Percentiles rank a stretch among this genome's conserved stretches.
Evolutionary conservation across 208 protist genomes (phyloP).

Genomic region (Trypanosomatidae sp.): DNA sequence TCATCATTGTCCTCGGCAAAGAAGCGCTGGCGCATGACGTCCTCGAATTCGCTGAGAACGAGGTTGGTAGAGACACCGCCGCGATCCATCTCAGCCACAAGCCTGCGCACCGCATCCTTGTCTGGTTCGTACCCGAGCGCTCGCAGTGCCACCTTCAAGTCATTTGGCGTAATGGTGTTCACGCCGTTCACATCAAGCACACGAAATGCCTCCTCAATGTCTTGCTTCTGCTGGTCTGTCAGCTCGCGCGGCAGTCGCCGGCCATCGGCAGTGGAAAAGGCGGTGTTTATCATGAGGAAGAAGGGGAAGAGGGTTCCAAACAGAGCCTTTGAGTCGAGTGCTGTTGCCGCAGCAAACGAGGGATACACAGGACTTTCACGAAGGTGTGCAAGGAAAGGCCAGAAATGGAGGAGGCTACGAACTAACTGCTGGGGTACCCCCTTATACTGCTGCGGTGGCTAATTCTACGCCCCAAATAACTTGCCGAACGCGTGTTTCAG

Average conservation of each 20-base stretch:
- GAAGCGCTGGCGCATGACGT: constrained; percentile 91
- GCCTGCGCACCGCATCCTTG: constrained; percentile 90
- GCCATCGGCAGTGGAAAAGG: constrained; percentile 49
- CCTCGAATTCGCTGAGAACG: constrained; percentile 87
- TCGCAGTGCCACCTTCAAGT: constrained; percentile 95
- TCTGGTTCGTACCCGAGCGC: constrained; percentile 96
- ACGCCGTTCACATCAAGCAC: constrained; percentile 95
- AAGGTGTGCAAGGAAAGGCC: neutral
- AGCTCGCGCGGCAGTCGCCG: constrained; percentile 79
- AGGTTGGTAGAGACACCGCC: constrained; percentile 91
- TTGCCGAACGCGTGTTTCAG: neutral
- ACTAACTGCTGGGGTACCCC: neutral
- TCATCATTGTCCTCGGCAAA: constrained; percentile 88
- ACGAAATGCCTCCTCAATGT: constrained; percentile 96
- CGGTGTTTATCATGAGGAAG: constrained; percentile 42
- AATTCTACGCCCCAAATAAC: neutral
- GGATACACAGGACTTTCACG: neutral
- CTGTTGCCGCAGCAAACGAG: neutral
- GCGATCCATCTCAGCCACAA: constrained; percentile 93
- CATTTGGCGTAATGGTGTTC: constrained; percentile 91
- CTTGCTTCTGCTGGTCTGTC: constrained; percentile 83
- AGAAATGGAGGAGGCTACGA: neutral
- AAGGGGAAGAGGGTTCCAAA: neutral
- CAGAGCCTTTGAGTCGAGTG: neutral
- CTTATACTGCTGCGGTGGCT: neutral